Base-by-base conservation (phyloP, 225 moss, liverwort and hornwort species). In the Pleurozium schreberi region DNA sequence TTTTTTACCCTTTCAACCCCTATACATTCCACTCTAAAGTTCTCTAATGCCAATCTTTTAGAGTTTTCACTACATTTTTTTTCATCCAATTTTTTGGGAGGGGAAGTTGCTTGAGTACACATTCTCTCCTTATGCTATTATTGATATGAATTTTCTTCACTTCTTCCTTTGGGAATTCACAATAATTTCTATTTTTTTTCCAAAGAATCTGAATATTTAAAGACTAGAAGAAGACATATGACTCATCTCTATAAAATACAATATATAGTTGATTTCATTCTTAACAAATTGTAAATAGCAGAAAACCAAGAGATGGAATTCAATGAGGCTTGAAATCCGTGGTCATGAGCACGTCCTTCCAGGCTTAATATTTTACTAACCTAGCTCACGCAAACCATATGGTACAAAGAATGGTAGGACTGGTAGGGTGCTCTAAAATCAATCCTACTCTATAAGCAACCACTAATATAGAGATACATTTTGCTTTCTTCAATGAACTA, bases 361-460 rank as follows among this genome's bases (percentile, higher is more conserved):
- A 2, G 1, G 31, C 2, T 69, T 14, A 40, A 1, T 3, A 28
- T 61, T 61, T 61, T 14, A 62, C 14, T 7, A 1, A 14, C 62
- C 8, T n/a, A n/a, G n/a, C n/a, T 63, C 31, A 31, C 3, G 16
- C 31, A 63, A 62, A 62, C 30, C 14, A 62, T 61, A 6, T 3
- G 0, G n/a, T n/a, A 22, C n/a, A 68, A 40, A 65, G 19, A 0
- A 0, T 1, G n/a, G n/a, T 5, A 33, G 8, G 23, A 22, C 27
- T 12, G 12, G 3, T 61, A 61, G 11, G 12, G 1, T 60, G 26
- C 26, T 60, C 26, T 26, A 5, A 60, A 60, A 60, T n/a, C n/a
- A n/a, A n/a, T n/a, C n/a, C n/a, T n/a, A n/a, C n/a, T n/a, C n/a
- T n/a, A n/a, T n/a, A n/a, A 49, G 17, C 3, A 6, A 60, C 60